Percentiles rank a stretch among this genome's conserved stretches.
Conservation (phyloP, 2,329 filamentous ascomycete species). For the Nigrospora sphaerica region DNA sequence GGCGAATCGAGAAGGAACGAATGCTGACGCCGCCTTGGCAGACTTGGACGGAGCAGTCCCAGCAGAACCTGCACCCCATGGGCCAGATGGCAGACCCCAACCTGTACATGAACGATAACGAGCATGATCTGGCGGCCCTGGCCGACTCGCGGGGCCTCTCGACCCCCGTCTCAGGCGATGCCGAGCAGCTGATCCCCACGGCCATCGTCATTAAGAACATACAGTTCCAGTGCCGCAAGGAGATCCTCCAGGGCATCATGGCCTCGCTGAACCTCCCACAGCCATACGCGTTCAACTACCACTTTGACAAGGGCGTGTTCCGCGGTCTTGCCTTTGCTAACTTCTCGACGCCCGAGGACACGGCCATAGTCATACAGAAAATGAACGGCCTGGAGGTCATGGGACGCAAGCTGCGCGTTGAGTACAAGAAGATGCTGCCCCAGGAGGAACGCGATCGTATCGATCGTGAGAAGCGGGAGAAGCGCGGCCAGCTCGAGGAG, state of each 20-base stretch:
- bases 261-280: constrained; percentile 87
- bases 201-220: constrained; percentile 99
- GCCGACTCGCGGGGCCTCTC: constrained; percentile 27
- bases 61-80: constrained; percentile 34
- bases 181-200: constrained; percentile 91
- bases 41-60: constrained; percentile 45
- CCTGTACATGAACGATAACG: constrained; percentile 30
- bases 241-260: constrained; percentile 89
- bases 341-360: constrained; percentile 93
- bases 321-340: constrained; percentile 94
- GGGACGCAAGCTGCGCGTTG: constrained; percentile 87
- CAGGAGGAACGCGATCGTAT: constrained; percentile 91
- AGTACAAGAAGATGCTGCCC: constrained; percentile 99
- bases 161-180: constrained; percentile 42
- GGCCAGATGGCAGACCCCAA: constrained; percentile 23
- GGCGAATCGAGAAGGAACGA: constrained; percentile 4
- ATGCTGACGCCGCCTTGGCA: constrained; percentile 11
- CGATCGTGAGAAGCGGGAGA: constrained; percentile 93
- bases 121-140: constrained; percentile 25
- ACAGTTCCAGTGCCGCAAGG: constrained; percentile 95
- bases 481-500: constrained; percentile 91
- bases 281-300: constrained; percentile 98
- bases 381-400: constrained; percentile 96
- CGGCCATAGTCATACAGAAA: constrained; percentile 80
- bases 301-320: constrained; percentile 98